Base-by-base conservation (phyloP, 768 basidiomycete genomes). In the Xerocomellus intermedius region DNA sequence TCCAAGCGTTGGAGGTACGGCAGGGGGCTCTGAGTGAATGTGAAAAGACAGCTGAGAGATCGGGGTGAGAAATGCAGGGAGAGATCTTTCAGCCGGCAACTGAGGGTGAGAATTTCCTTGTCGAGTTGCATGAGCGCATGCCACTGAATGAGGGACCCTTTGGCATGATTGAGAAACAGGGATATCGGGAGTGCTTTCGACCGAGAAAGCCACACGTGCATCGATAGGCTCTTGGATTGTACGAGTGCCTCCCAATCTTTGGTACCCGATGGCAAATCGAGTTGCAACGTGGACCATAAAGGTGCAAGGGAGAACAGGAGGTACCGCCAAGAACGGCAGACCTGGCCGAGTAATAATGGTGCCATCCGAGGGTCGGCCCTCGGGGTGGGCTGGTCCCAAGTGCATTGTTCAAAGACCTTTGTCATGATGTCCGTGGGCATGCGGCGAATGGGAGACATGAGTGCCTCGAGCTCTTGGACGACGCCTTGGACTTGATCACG, bases 261-360 rank as follows among this genome's bases (percentile, higher is more conserved):
- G 22, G 58, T 46, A 1, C n/a, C 36, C 0, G 64, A 30, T 2
- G 68, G 69, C 24, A 70, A 33, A 19, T 64, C 66, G 52, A 70
- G 55, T 8, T 58, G 64, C 35, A 70, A 37, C 8, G 47, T 32
- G 21, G 57, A 48, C 69, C 69, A 70, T 14, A 70, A 24, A 4
- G 58, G 61, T 13, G 68, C 61, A 4, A 72, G 64, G 37, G 69
- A 62, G 49, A 66, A 64, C 10, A 70, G 28, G 48, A 70, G 70
- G 30, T 50, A 51, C n/a, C 66, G 60, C 69, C 69, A 70, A 21
- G 70, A 64, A 37, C 65, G 62, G 58, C 69, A 72, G 48, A 72
- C 56, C 36, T 71, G 71, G 5, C 38, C 54, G 42, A 72, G 65
- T 8, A 73, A 32, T 17, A 73, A 38, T 0, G 69, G 71, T 0